Evolutionary conservation across 225 moss, liverwort and hornwort genomes (phyloP), one percentile per base, ranked within the genome.

Genomic region (Physcomitrellopsis africana): DNA sequence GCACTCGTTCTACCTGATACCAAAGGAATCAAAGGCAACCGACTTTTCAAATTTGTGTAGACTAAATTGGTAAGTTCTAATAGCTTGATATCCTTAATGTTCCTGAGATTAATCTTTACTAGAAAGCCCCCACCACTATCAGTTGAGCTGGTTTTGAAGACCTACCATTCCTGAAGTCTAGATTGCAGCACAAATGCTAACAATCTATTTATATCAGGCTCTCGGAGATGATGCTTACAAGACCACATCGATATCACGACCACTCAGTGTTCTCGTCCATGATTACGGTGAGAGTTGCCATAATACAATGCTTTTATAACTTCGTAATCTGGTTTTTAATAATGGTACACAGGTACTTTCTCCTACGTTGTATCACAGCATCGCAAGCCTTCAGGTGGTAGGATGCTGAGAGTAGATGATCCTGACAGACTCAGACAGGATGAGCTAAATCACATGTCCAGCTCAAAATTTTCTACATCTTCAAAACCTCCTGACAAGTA

Each of bases 11-110:
- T 7, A 37, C 29, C 51, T 61, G 60, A 81, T 47, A 53, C 65
- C 52, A 24, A 70, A 52, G 54, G 46, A 54, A 70, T 51, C 60
- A 45, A 55, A 65, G 81, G 10, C 51, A 65, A 72, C 45, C 69
- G 7, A 49, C 66, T 69, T 51, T 65, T 67, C 67, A 67, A 75
- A 12, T 82, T 79, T 70, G 47, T 14, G 22, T 19, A 22, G 15
- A 51, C 72, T 9, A 74, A 44, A 29, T 63, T 67, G 18, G 9
- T 23, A 81, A 69, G 7, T 37, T 75, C 71, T 52, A 63, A 67
- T 26, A 71, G 81, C 76, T 84, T 83, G 16, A 61, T 60, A 61
- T 29, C n/a, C 27, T 26, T 8, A 23, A 17, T 56, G 44, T 11
- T 65, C 69, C 53, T 46, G 60, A 29, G 9, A 19, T 9, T 7